Conservation (phyloP, 192 early-diverging fungal species). For the Coemansia umbellata region DNA sequence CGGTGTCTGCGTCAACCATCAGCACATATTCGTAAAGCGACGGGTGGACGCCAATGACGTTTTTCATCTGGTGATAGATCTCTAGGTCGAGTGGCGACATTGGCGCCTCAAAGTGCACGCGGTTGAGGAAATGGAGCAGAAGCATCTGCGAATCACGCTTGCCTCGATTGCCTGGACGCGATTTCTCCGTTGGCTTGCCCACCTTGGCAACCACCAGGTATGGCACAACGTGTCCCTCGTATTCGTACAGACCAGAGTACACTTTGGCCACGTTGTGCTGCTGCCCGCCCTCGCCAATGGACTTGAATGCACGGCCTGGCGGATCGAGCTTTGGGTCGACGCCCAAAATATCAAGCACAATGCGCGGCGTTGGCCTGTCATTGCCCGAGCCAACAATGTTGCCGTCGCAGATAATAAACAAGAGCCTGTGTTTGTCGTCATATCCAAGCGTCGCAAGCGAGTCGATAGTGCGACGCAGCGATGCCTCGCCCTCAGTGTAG, state of each 20-base stretch:
- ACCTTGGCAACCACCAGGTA: conserved; percentile 94
- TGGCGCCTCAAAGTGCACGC: conserved; percentile 83
- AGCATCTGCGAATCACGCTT: conserved; percentile 98
- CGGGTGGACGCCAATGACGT: conserved; percentile 89
- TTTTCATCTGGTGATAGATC: conserved; percentile 94
- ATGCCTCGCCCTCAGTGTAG: conserved; percentile 89
- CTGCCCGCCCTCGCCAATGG: conserved; percentile 84
- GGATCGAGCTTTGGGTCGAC: conserved; percentile 74
- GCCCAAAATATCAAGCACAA: conserved; percentile 86
- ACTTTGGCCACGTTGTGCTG: conserved; percentile 95
- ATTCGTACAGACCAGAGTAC: conserved; percentile 92
- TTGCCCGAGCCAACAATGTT: conserved; percentile 93
- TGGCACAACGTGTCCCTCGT: conserved; percentile 83
- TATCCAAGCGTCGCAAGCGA: conserved; percentile 72
- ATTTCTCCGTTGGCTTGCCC: conserved; percentile 80
- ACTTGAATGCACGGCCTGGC: conserved; percentile 75
- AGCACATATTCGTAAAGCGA: conserved; percentile 74
- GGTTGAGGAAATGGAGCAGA: conserved; percentile 87
- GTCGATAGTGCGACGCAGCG: conserved; percentile 79
- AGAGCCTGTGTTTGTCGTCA: conserved; percentile 69
- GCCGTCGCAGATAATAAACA: conserved; percentile 86
- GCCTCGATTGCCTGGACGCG: conserved; percentile 91
- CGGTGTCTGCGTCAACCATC: conserved; percentile 80
- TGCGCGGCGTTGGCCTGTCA: conserved; percentile 86
- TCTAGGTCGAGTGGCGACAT: conserved; percentile 96